Percentiles rank a stretch among this genome's conserved stretches.
Evolutionary conservation across 2,329 filamentous ascomycete genomes (phyloP).

Genomic region (Clonostachys solani): DNA sequence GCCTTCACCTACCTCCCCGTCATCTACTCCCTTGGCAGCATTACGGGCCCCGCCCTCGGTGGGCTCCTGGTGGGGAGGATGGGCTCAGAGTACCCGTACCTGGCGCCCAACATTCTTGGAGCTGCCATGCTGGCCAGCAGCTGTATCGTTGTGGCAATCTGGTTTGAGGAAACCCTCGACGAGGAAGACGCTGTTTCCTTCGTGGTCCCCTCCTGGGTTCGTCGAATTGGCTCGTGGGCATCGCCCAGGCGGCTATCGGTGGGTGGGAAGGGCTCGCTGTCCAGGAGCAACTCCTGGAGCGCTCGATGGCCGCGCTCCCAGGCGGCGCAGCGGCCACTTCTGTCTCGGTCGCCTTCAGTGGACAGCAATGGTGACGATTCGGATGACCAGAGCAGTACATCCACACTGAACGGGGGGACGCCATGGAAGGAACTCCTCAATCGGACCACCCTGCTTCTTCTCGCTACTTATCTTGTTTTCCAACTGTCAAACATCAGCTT

Average conservation of each 20-base stretch:
- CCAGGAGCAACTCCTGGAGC: constrained; percentile 27
- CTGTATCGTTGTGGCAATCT: constrained; percentile 69
- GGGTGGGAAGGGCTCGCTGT: constrained; percentile 1
- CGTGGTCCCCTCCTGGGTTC: constrained; percentile 7
- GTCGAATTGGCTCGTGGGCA: constrained; percentile 25
- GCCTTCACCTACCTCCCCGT: constrained; percentile 94
- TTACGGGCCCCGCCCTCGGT: constrained; percentile 88
- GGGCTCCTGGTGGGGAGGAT: constrained; percentile 71
- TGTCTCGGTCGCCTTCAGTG: constrained; percentile 14
- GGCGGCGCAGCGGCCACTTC: constrained; percentile 16
- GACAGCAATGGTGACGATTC: constrained; percentile 7
- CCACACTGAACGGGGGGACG: constrained; percentile 24
- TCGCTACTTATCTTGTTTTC: constrained; percentile 87
- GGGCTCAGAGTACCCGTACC: constrained; percentile 68
- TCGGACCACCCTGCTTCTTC: constrained; percentile 74
- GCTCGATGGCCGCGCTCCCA: constrained; percentile 26
- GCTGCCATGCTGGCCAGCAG: constrained; percentile 69
- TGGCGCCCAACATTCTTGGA: constrained; percentile 77
- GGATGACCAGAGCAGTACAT: constrained; percentile 9
- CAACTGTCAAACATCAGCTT: constrained; percentile 92
- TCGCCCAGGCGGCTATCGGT: constrained; percentile 18
- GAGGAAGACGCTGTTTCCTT: constrained; percentile 14
- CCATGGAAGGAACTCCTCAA: constrained; percentile 61
- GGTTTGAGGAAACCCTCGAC: constrained; percentile 74
- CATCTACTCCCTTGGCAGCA: constrained; percentile 91